phyloP scores from a whole-genome alignment of 257 asterid genomes.

The Striga asiatica region DNA sequence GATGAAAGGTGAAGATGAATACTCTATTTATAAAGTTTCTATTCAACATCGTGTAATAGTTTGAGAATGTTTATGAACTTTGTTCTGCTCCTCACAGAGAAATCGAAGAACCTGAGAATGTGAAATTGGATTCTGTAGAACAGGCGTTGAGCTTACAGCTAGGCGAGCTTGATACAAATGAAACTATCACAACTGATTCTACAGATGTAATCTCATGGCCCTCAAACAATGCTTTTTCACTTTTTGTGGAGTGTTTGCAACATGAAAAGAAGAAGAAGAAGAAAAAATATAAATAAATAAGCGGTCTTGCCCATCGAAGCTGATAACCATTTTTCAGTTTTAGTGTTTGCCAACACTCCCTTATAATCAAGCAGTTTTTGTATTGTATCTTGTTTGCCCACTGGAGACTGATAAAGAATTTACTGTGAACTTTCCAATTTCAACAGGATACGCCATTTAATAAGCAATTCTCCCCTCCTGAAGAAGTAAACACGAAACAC shows the following conservation, averaged over 20 bases:
- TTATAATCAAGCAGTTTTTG: too few relatives aligned
- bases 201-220: slow-evolving; percentile 39
- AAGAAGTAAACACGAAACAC: slow-evolving; percentile 21
- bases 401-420: too few relatives aligned
- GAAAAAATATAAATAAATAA: too few relatives aligned
- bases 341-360: neutral
- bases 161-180: neutral
- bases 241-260: neutral
- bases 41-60: neutral
- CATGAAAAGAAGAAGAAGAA: neutral
- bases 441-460: slow-evolving; percentile 31
- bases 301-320: too few relatives aligned
- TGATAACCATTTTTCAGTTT: neutral
- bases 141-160: slow-evolving; percentile 15
- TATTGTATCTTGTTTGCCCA: slow-evolving; percentile 3
- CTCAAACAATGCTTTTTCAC: neutral
- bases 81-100: slow-evolving; percentile 33
- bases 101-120: slow-evolving; percentile 39
- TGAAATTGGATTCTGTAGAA: slow-evolving; percentile 20
- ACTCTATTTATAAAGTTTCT: neutral
- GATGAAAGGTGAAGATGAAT: slow-evolving; percentile 49
- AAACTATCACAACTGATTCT: slow-evolving; percentile 15
- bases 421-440: too few relatives aligned
- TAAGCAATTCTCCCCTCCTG: neutral
- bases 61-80: too few relatives aligned